A percentile compares a stretch with the other conserved stretches of the same genome.
Conservation (phyloP, 2,329 filamentous ascomycete species). For the Talaromyces islandicus region DNA sequence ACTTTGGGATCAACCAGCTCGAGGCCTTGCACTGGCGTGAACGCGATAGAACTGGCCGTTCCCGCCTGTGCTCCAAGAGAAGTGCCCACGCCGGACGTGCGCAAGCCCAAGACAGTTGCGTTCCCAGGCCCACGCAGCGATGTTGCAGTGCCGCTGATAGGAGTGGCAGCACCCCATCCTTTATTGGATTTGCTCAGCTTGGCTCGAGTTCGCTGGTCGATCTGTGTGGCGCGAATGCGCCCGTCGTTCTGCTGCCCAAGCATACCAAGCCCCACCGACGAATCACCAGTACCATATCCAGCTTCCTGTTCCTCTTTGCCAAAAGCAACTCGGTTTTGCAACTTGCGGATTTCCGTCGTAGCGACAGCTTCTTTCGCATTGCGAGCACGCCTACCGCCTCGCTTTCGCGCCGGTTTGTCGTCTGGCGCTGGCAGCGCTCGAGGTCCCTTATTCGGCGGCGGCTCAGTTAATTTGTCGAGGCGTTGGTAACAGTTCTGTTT, state of each 20-base stretch:
- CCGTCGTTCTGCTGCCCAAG: conserved; percentile 84
- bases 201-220: conserved; percentile 87
- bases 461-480: conserved; percentile 87
- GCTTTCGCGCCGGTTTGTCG: conserved; percentile 89
- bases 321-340: conserved; percentile 93
- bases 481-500: conserved; percentile 77
- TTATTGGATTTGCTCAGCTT: conserved; percentile 94
- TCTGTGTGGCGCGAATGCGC: conserved; percentile 78
- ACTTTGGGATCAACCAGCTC: conserved; percentile 93
- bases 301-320: conserved; percentile 93
- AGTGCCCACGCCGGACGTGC: conserved; percentile 74
- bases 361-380: conserved; percentile 96
- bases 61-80: conserved; percentile 60
- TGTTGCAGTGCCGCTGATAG: conserved; percentile 60
- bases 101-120: conserved; percentile 67
- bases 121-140: conserved; percentile 65
- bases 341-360: conserved; percentile 94
- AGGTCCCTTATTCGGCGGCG: conserved; percentile 79
- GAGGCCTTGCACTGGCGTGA: conserved; percentile 89
- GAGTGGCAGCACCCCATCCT: conserved; percentile 73
- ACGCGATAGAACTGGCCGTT: conserved; percentile 81
- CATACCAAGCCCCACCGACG: conserved; percentile 87
- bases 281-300: conserved; percentile 80
- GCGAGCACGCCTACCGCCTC: conserved; percentile 79
- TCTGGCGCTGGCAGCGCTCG: conserved; percentile 87